Conservation (phyloP, 2,329 filamentous ascomycete species). For the Exophiala xenobiotica region DNA sequence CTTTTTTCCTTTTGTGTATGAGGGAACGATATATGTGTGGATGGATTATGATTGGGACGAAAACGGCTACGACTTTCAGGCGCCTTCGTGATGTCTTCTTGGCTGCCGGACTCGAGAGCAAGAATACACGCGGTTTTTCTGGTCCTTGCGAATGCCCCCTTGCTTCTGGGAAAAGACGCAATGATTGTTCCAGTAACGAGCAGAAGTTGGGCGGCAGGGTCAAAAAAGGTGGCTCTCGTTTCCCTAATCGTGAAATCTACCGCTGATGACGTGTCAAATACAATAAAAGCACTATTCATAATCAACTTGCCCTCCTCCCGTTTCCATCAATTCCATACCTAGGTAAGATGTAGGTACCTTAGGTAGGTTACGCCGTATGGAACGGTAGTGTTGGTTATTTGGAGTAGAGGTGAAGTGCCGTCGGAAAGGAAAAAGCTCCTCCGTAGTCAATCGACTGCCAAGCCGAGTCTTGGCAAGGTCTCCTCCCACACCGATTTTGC, state of each 20-base stretch:
- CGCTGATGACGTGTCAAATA: constrained; percentile 27
- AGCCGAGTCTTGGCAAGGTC: neutral
- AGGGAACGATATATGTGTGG: constrained; percentile 28
- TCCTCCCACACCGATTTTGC: neutral
- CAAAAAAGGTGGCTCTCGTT: constrained; percentile 14
- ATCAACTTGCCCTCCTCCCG: too few species aligned
- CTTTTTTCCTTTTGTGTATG: constrained; percentile 24
- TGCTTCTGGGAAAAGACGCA: neutral
- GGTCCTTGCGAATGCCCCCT: constrained; percentile 8
- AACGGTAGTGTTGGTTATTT: too few species aligned
- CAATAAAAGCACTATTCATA: constrained; percentile 28
- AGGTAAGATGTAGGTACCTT: too few species aligned
- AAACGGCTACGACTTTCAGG: constrained; percentile 19
- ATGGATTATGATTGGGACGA: constrained; percentile 27
- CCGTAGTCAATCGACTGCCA: neutral
- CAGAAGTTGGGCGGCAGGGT: constrained; percentile 10
- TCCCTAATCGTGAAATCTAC: constrained; percentile 14
- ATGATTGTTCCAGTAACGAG: neutral
- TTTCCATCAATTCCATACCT: too few species aligned
- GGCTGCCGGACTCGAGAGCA: constrained; percentile 23
- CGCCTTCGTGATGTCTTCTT: constrained; percentile 18
- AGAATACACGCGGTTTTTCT: constrained; percentile 11
- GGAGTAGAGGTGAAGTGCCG: too few species aligned
- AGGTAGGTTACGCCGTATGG: too few species aligned
- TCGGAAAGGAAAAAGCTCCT: neutral